Percentiles rank a stretch among this genome's conserved stretches.
Evolutionary conservation across 202 grass and related monocot genomes (phyloP).

Genomic region (Panicum hallii): DNA sequence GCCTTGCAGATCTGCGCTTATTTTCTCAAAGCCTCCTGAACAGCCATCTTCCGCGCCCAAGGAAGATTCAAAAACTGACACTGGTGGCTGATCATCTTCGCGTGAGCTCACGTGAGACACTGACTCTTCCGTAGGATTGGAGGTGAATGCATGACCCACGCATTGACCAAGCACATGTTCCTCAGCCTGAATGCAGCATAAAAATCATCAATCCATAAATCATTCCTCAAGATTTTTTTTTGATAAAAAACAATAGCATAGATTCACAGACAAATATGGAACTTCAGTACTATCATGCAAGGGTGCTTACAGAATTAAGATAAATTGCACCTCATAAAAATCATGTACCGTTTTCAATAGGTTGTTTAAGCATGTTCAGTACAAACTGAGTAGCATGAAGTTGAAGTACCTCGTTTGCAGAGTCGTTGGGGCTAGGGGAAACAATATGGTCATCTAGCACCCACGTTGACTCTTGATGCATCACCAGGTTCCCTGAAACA

Average conservation of each 20-base stretch:
- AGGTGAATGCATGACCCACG: neutral
- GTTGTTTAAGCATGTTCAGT: conserved; percentile 12
- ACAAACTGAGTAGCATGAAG: conserved; percentile 16
- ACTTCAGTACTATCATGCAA: neutral
- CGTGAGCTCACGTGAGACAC: conserved; percentile 4
- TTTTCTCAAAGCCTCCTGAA: conserved; percentile 83
- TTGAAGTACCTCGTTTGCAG: conserved; percentile 43
- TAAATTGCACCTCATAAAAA: neutral
- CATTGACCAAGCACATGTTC: neutral
- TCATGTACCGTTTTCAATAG: neutral
- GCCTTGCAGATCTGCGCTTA: conserved; percentile 85
- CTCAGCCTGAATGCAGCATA: conserved; percentile 10
- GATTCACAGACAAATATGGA: neutral
- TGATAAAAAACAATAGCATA: neutral
- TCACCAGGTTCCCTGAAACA: conserved; percentile 10
- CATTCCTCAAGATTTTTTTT: neutral
- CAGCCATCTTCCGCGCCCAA: conserved; percentile 46
- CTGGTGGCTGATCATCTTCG: conserved; percentile 62
- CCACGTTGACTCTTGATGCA: conserved; percentile 33
- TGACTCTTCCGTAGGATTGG: neutral
- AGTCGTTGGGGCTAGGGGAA: neutral
- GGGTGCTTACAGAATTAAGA: neutral
- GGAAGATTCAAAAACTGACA: conserved; percentile 65
- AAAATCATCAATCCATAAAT: neutral
- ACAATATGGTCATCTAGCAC: neutral